These are phyloP conservation scores for Nothomitra cinnamomea DNA, from an alignment of 2,329 filamentous ascomycete species.

Conservation along the genomic window DNA sequence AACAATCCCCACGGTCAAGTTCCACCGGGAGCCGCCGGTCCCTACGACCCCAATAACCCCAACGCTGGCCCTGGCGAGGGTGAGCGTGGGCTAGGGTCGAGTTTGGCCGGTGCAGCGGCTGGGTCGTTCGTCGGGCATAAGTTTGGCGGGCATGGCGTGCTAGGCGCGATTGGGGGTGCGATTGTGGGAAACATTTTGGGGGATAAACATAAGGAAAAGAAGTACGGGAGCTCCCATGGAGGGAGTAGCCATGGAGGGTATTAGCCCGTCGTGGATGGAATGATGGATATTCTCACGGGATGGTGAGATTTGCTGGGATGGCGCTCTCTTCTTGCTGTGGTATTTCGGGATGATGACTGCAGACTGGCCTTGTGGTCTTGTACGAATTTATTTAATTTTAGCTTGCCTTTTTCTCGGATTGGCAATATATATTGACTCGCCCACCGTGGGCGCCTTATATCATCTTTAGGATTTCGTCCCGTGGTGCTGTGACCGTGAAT, in stretches of 20 bases:
- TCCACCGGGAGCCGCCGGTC: conserved; percentile 4
- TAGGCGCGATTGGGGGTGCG: conserved; percentile 40
- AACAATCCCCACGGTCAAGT: conserved; percentile 11
- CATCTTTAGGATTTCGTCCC: no score
- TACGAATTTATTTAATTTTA: no score
- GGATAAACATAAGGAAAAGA: conserved; percentile 25
- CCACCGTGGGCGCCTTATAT: no score
- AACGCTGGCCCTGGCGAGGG: conserved; percentile 29
- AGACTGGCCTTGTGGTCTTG: no score
- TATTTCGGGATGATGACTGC: no score
- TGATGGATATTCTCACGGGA: no score
- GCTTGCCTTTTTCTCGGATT: no score
- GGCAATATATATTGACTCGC: no score
- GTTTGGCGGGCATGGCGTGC: conserved; percentile 33
- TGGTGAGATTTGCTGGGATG: no score
- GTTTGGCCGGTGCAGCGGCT: conserved; percentile 37
- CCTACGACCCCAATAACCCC: conserved; percentile 27
- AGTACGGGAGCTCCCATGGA: conserved; percentile 6
- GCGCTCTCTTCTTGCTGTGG: no score
- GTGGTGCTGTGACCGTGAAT: no score
- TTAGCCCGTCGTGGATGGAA: not conserved
- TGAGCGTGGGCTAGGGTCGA: conserved; percentile 40
- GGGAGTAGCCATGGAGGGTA: not conserved
- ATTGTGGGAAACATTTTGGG: conserved; percentile 29
- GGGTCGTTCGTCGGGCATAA: conserved; percentile 40